Evolutionary conservation across 495 filamentous ascomycete species (phyloP).

Genomic region (Cercophora scortea): DNA sequence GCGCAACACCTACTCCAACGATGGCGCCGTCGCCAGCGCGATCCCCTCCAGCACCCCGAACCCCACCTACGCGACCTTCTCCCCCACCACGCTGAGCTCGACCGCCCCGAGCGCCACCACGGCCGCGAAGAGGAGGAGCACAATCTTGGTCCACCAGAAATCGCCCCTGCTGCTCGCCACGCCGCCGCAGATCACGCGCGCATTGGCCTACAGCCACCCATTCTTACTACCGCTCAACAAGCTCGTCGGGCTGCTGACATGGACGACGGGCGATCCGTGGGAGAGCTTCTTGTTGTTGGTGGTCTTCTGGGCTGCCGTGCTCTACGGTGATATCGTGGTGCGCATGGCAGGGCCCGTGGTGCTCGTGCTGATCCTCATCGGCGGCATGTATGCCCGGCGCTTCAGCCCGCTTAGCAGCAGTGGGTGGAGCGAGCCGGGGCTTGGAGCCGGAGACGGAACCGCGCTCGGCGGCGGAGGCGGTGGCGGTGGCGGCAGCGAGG

Average conservation of each 20-base stretch:
- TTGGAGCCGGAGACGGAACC: conserved; percentile 12
- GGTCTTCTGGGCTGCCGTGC: conserved; percentile 72
- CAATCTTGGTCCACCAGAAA: conserved; percentile 93
- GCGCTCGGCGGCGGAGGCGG: background rate
- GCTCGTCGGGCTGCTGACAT: conserved; percentile 75
- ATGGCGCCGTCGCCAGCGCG: conserved; percentile 10
- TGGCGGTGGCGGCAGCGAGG: conserved; percentile 1
- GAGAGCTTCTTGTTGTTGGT: conserved; percentile 88
- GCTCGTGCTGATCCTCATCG: conserved; percentile 67
- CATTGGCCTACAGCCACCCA: conserved; percentile 87
- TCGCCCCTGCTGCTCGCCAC: conserved; percentile 88
- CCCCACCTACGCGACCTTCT: conserved; percentile 50
- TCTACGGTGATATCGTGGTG: conserved; percentile 80
- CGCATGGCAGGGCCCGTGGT: conserved; percentile 75
- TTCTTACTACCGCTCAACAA: conserved; percentile 84
- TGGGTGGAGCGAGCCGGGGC: conserved; percentile 50
- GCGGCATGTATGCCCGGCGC: conserved; percentile 86
- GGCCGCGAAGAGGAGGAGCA: conserved; percentile 70
- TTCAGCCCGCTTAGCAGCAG: conserved; percentile 87
- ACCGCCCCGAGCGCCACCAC: conserved; percentile 43
- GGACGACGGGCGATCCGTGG: conserved; percentile 90
- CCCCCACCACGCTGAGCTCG: conserved; percentile 67
- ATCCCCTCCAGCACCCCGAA: conserved; percentile 15
- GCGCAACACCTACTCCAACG: conserved; percentile 16
- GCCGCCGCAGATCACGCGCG: conserved; percentile 85